phyloP scores from a whole-genome alignment of 2,329 filamentous ascomycete genomes.

The Nemania diffusa region DNA sequence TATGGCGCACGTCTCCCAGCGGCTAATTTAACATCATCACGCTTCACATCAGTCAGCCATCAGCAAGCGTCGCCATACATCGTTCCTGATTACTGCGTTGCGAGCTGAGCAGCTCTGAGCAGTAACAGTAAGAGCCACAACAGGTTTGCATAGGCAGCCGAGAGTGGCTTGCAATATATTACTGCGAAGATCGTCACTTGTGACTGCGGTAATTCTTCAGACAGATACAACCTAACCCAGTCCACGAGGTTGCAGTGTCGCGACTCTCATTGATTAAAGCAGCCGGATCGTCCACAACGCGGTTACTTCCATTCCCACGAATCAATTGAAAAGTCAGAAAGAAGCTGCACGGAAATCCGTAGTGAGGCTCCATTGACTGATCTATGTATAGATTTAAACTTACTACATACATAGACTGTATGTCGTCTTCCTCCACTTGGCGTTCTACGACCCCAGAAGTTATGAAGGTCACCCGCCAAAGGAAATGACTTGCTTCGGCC shows the following conservation, averaged over 20 bases:
- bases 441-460: neutral
- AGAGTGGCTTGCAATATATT: too few relatives aligned
- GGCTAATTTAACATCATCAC: slow-evolving; percentile 15
- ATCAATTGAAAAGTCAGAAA: neutral
- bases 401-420: neutral
- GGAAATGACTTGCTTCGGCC: neutral
- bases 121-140: neutral
- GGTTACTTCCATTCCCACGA: neutral
- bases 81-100: slow-evolving; percentile 7
- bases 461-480: slow-evolving; percentile 1
- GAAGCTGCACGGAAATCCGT: neutral
- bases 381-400: neutral
- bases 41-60: slow-evolving; percentile 20
- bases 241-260: too few relatives aligned
- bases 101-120: neutral
- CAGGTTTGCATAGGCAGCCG: too few relatives aligned
- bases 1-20: slow-evolving; percentile 9
- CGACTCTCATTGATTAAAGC: neutral
- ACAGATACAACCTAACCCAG: too few relatives aligned
- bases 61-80: neutral
- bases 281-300: neutral
- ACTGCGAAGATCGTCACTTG: too few relatives aligned
- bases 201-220: too few relatives aligned
- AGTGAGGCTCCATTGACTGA: neutral
- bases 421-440: neutral